Evolutionary conservation across 192 early-diverging fungal genomes (phyloP).

Genomic region (Backusella sp.): DNA sequence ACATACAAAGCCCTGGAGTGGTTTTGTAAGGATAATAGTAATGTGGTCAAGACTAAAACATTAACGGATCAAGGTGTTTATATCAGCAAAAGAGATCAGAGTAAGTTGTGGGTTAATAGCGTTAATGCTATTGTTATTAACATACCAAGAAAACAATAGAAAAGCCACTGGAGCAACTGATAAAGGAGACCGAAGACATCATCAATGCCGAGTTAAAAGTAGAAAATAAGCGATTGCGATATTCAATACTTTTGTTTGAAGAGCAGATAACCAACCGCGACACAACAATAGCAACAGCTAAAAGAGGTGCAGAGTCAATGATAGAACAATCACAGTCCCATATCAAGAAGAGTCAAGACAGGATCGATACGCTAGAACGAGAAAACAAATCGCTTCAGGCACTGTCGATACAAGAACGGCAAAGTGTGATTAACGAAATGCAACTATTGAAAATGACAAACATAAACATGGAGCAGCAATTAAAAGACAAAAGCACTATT

Average conservation of each 20-base stretch:
- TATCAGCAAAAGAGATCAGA: neutral
- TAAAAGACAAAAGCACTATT: neutral
- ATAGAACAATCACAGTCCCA: neutral
- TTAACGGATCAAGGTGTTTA: neutral
- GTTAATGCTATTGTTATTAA: too few species aligned
- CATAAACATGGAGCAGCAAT: neutral
- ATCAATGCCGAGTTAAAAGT: neutral
- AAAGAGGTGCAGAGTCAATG: neutral
- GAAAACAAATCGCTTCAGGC: neutral
- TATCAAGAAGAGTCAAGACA: neutral
- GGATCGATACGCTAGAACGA: neutral
- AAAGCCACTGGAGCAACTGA: neutral
- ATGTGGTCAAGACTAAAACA: neutral
- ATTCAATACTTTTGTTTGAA: neutral
- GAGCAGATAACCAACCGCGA: neutral
- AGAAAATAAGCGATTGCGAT: neutral
- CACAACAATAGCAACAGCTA: neutral
- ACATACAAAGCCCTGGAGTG: neutral
- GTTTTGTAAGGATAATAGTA: neutral
- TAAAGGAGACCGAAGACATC: neutral
- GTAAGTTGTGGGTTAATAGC: neutral
- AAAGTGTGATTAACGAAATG: neutral
- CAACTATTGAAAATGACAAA: neutral
- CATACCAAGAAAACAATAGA: neutral
- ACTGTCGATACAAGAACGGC: neutral